Evolutionary conservation across 2,329 filamentous ascomycete species (phyloP).

Genomic region (Fusarium temperatum): DNA sequence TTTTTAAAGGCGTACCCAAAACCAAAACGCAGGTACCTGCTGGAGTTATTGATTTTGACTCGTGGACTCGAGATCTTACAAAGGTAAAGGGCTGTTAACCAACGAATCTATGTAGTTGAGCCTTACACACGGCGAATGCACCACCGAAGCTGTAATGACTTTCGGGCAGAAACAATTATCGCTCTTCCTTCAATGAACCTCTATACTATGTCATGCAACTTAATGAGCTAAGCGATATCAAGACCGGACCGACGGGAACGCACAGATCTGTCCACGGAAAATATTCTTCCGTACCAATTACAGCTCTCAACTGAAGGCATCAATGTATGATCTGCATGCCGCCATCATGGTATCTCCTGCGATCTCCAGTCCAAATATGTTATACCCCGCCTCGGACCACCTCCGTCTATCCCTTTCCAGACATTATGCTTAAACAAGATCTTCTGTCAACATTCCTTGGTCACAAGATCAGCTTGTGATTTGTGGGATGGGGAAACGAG

Average conservation of each 20-base stretch:
- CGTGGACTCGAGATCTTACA: no score
- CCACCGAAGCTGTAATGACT: fast-evolving
- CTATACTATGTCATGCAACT: background rate
- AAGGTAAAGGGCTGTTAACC: no score
- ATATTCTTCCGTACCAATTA: conserved; percentile 3
- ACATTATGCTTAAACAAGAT: background rate
- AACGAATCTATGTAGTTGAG: no score
- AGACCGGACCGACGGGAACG: background rate
- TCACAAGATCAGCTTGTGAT: background rate
- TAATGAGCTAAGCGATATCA: background rate
- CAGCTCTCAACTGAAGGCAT: background rate
- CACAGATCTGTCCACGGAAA: background rate
- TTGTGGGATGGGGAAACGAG: background rate
- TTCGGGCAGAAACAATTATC: fast-evolving
- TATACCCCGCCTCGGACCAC: conserved; percentile 9
- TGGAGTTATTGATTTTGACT: no score
- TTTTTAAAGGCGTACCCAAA: no score
- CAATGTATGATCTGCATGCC: background rate
- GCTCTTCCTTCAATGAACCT: fast-evolving
- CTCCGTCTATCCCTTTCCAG: conserved; percentile 4
- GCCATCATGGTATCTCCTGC: background rate
- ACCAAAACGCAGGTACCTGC: no score
- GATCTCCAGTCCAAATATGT: background rate
- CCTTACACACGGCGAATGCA: fast-evolving
- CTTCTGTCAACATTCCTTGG: background rate